phyloP scores from a whole-genome alignment of 2,329 filamentous ascomycete species.

The Colletotrichum godetiae region DNA sequence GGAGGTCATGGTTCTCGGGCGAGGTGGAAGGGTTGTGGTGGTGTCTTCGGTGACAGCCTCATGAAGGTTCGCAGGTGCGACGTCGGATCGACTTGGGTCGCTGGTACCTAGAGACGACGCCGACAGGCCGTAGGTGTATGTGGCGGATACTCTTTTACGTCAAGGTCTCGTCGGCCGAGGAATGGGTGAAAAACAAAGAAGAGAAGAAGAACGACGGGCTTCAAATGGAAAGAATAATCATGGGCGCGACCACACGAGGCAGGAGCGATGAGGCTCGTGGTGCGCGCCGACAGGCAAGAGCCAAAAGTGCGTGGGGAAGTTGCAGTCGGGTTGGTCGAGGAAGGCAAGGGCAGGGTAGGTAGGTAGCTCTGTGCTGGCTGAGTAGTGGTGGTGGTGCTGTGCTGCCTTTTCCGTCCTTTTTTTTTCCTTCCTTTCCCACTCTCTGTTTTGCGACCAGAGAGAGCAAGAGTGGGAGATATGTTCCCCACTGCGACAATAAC shows the following conservation, averaged over 20 bases:
- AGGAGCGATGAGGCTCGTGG: conserved; percentile 34
- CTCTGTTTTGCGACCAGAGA: not conserved
- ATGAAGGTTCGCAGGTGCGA: conserved; percentile 34
- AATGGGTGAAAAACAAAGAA: not conserved
- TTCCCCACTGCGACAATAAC: not conserved
- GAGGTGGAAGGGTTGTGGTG: conserved; percentile 20
- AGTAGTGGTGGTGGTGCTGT: not conserved
- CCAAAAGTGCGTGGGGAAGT: conserved; percentile 31
- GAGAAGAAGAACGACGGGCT: conserved; percentile 17
- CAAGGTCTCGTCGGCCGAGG: not conserved
- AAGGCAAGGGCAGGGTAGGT: conserved; percentile 31
- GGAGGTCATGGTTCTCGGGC: conserved; percentile 38
- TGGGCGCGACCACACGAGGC: conserved; percentile 32
- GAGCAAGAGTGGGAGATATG: too few species aligned
- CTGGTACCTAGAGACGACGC: not conserved
- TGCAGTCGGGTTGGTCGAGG: conserved; percentile 11
- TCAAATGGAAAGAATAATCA: conserved; percentile 22
- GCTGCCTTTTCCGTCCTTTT: not conserved
- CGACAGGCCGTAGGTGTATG: not conserved
- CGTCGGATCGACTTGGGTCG: conserved; percentile 23
- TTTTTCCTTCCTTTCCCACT: not conserved
- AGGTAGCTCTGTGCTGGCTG: not conserved
- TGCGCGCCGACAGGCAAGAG: conserved; percentile 29
- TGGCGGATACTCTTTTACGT: not conserved
- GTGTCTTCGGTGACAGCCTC: conserved; percentile 32